Evolutionary conservation across 768 basidiomycete genomes (phyloP).

Genomic region (Phaeotremella fagi): DNA sequence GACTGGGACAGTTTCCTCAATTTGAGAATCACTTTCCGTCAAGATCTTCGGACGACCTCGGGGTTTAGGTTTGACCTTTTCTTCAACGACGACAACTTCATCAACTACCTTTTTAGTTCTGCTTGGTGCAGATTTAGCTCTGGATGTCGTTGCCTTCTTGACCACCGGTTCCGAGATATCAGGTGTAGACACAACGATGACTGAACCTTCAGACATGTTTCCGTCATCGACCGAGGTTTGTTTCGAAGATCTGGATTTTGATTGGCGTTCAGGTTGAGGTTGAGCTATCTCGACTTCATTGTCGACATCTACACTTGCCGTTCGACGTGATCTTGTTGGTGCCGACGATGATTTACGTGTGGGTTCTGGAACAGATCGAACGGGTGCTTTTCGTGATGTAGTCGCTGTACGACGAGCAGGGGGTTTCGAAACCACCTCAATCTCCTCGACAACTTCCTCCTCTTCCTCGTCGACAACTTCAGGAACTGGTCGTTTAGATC

Average conservation of each 20-base stretch:
- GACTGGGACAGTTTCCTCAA: background rate
- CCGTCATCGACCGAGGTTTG: background rate
- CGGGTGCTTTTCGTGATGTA: background rate
- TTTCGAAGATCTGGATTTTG: too few relatives aligned
- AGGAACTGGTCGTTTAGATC: background rate
- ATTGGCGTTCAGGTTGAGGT: background rate
- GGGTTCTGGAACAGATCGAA: background rate
- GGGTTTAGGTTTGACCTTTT: background rate
- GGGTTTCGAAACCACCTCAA: background rate
- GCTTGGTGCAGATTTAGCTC: background rate
- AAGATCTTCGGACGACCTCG: background rate
- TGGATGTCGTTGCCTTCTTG: background rate
- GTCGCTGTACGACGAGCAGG: background rate
- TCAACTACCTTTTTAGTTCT: background rate
- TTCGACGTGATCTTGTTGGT: background rate
- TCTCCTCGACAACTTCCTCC: background rate
- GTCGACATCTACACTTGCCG: background rate
- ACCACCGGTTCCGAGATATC: background rate
- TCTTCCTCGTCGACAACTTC: conserved; percentile 6
- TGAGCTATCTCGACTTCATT: background rate
- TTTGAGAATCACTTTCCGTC: background rate
- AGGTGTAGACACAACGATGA: background rate
- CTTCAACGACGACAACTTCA: background rate
- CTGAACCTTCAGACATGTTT: too few relatives aligned
- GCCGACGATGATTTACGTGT: background rate